A percentile compares a stretch with the other conserved stretches of the same genome.
These are phyloP conservation scores for Kwoniella dejecticola DNA, from an alignment of 768 basidiomycete genomes.

Conservation along the genomic window DNA sequence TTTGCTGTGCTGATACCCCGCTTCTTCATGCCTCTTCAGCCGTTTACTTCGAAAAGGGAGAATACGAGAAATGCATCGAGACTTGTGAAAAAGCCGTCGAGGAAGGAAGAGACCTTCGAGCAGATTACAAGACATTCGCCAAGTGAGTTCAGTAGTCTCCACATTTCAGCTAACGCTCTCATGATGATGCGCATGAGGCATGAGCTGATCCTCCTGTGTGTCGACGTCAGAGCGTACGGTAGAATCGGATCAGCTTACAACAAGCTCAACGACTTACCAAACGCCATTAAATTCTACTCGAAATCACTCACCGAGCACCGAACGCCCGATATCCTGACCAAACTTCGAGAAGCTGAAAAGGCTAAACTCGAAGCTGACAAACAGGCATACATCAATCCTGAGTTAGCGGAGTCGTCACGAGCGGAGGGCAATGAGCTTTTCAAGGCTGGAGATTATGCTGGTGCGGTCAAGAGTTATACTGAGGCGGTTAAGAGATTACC, in stretches of 20 bases:
- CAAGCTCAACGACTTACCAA: conserved; percentile 72
- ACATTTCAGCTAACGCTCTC: conserved; percentile 2
- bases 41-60: conserved; percentile 88
- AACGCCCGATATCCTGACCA: conserved; percentile 86
- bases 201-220: conserved; percentile 19
- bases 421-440: conserved; percentile 91
- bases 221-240: conserved; percentile 66
- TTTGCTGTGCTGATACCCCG: background rate
- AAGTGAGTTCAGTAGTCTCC: conserved; percentile 59
- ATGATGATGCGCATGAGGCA: background rate
- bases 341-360: conserved; percentile 80
- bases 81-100: conserved; percentile 95
- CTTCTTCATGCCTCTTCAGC: conserved; percentile 59
- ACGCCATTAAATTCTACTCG: conserved; percentile 86
- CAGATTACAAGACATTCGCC: conserved; percentile 92
- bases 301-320: conserved; percentile 96
- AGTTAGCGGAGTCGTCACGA: conserved; percentile 74
- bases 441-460: conserved; percentile 84
- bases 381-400: conserved; percentile 83
- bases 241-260: conserved; percentile 83
- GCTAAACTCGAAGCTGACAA: conserved; percentile 74
- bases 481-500: conserved; percentile 98
- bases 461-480: conserved; percentile 85
- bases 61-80: conserved; percentile 87
- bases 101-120: conserved; percentile 84